Evolutionary conservation across 2,329 filamentous ascomycete species (phyloP), one percentile per base, ranked within the genome.

Genomic region (Ilyonectria destructans): DNA sequence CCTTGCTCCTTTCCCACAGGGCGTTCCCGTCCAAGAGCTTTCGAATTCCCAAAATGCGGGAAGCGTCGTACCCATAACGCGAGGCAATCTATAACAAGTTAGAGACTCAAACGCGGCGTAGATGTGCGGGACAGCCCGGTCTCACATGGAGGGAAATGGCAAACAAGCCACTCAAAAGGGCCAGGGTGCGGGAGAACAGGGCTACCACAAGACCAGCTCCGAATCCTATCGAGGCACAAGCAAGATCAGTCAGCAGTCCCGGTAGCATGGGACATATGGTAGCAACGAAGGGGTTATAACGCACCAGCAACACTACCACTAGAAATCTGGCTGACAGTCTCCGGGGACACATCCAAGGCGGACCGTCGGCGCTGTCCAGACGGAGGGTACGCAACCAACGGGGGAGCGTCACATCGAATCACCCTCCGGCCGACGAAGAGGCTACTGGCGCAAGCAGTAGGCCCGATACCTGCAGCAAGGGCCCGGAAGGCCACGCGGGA

Each of bases 171-270:
- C 92, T 82, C 21, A 95, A 78, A 17, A 95, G 75, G 1, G 92
- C 91, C 55, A 95, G 82, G 1, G 91, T 89, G 77, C 89, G 89
- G 9, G 91, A 94, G 79, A 95, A 94, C 17, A 92, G 83, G 66
- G 90, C 90, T 29, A 95, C 85, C 0, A 91, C 82, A 35, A 95
- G 74, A 1, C 92, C 92, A 3, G 86, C 81, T n/a, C 87, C 74
- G 62, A 93, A 88, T 19, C 91, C 90, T 91, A 61, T 19, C 15
- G 7, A 46, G 9, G 55, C n/a, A 58, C 7, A 29, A 2, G 31
- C 62, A 62, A 61, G n/a, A 48, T 55, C 10, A 58, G 54, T 31
- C 9, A 37, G 19, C 7, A 35, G 43, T 26, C 26, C 15, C 2
- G n/a, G 35, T 26, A 7, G 7, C 10, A 31, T n/a, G 17, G 17